Conservation (phyloP, 2,329 filamentous ascomycete species). For the Apiospora malaysiana region DNA sequence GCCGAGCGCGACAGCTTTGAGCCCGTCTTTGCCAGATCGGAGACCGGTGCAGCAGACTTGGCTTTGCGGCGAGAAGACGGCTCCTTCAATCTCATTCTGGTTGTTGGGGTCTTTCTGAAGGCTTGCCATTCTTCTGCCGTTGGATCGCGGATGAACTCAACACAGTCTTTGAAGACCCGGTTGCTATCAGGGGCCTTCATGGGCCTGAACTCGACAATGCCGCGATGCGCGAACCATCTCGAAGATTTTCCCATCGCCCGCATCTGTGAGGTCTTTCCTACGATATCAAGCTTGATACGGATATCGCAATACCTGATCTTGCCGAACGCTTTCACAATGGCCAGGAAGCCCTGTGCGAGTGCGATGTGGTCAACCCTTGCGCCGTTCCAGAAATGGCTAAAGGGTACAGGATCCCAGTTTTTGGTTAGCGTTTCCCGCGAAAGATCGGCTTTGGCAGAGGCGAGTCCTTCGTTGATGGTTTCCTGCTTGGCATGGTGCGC, state of each 20-base stretch:
- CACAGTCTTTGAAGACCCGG: constrained; percentile 65
- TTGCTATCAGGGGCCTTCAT: constrained; percentile 55
- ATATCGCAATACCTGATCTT: constrained; percentile 65
- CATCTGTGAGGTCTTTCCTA: constrained; percentile 64
- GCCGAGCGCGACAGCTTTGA: constrained; percentile 7
- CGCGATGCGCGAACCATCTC: constrained; percentile 61
- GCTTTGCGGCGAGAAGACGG: constrained; percentile 37
- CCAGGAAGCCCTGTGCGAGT: constrained; percentile 62
- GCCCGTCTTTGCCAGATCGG: constrained; percentile 9
- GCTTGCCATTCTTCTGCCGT: constrained; percentile 62
- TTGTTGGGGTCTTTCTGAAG: constrained; percentile 58
- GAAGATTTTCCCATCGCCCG: constrained; percentile 64
- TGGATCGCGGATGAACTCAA: constrained; percentile 63
- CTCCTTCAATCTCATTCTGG: constrained; percentile 33
- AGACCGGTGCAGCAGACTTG: constrained; percentile 21
- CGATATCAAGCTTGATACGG: constrained; percentile 61
- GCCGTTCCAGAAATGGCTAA: constrained; percentile 62
- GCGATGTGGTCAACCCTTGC: constrained; percentile 64
- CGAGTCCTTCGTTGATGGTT: constrained; percentile 44
- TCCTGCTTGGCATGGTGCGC: constrained; percentile 48
- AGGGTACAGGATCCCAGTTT: constrained; percentile 60
- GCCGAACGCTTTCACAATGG: constrained; percentile 61
- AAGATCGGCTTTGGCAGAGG: constrained; percentile 44
- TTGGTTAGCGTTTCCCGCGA: constrained; percentile 46
- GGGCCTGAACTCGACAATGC: constrained; percentile 62